Evolutionary conservation across 495 filamentous ascomycete species (phyloP).

Genomic region (Cetradonia linearis): DNA sequence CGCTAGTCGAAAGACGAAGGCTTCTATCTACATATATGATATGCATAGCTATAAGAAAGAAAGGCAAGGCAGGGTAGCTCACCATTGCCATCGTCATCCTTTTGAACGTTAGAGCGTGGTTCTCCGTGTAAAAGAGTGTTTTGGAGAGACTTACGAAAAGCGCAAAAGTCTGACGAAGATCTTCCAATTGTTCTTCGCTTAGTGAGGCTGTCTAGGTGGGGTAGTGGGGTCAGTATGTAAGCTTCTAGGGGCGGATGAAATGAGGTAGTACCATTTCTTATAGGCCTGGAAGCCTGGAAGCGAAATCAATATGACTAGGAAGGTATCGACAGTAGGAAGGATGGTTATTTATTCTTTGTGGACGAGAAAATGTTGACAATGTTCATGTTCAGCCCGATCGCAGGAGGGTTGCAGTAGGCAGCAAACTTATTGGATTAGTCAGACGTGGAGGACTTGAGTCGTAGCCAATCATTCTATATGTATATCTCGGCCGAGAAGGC

Average conservation of each 20-base stretch:
- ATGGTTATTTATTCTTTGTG: too few species aligned
- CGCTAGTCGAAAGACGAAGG: not conserved
- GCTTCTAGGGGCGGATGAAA: too few species aligned
- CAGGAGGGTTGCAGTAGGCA: not conserved
- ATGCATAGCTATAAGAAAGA: too few species aligned
- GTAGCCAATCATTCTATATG: not conserved
- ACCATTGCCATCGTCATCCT: conserved; percentile 28
- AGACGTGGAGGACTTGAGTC: not conserved
- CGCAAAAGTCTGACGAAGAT: conserved; percentile 20
- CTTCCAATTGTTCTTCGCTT: conserved; percentile 22
- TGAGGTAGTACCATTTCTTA: not conserved
- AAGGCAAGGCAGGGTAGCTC: not conserved
- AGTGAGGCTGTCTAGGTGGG: conserved; percentile 13
- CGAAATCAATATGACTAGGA: not conserved
- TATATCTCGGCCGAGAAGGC: not conserved
- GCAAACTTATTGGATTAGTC: not conserved
- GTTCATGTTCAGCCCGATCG: not conserved
- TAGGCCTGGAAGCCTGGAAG: too few species aligned
- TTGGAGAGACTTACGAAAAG: conserved; percentile 22
- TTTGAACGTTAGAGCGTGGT: not conserved
- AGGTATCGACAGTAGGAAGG: too few species aligned
- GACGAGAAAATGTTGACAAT: too few species aligned
- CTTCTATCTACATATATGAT: too few species aligned
- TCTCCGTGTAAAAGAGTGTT: not conserved
- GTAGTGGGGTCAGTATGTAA: not conserved